A percentile compares a stretch with the other conserved stretches of the same genome.
Evolutionary conservation across 495 filamentous ascomycete species (phyloP).

Genomic region (Trichoderma asperelloides): DNA sequence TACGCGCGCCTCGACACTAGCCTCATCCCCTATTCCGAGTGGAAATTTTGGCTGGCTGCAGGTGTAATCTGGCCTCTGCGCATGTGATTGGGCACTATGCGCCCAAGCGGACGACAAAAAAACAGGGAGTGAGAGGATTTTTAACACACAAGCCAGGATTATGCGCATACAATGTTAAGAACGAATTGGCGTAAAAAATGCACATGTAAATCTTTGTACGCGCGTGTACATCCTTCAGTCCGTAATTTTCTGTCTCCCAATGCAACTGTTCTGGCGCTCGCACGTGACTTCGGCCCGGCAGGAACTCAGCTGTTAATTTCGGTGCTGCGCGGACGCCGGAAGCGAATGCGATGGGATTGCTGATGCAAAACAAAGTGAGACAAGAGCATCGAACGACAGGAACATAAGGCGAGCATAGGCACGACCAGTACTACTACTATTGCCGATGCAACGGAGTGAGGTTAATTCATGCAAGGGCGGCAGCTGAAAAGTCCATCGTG

Average conservation of each 20-base stretch:
- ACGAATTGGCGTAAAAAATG: neutral
- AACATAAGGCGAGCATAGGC: neutral
- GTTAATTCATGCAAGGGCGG: neutral
- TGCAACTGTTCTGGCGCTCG: neutral
- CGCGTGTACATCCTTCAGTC: too few relatives aligned
- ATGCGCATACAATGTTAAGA: neutral
- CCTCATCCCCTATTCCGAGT: conserved; percentile 3
- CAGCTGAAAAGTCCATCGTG: neutral
- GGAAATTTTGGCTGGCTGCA: conserved; percentile 3
- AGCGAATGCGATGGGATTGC: neutral
- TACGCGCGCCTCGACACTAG: neutral
- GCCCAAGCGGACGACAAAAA: neutral
- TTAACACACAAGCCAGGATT: neutral
- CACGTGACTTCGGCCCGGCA: conserved; percentile 1
- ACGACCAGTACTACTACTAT: too few relatives aligned
- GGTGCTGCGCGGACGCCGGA: conserved; percentile 1
- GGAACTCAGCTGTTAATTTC: neutral
- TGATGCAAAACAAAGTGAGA: neutral
- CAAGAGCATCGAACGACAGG: neutral
- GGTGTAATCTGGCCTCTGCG: neutral
- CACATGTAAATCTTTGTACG: too few relatives aligned
- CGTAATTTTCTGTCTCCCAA: too few relatives aligned
- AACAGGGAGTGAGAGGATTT: too few relatives aligned
- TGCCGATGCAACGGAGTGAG: too few relatives aligned
- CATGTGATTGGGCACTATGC: neutral